Conservation (phyloP, 129 eudicot species). For the Mikania micrantha region DNA sequence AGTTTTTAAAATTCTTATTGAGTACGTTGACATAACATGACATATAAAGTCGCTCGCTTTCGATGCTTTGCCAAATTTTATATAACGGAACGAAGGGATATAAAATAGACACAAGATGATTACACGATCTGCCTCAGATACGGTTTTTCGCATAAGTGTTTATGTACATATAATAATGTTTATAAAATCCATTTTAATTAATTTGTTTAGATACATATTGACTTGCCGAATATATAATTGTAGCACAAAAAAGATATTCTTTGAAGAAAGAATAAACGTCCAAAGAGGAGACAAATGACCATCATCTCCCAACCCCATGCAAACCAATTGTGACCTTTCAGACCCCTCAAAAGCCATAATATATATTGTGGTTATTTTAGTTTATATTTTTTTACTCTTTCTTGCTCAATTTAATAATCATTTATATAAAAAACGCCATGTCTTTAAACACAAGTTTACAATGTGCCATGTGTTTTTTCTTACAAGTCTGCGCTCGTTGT, state of each 20-base stretch:
- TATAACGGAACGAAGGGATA: background rate
- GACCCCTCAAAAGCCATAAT: background rate
- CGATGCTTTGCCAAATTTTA: background rate
- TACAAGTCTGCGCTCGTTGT: background rate
- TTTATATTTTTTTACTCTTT: background rate
- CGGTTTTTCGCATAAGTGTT: conserved; percentile 2
- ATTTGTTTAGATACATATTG: background rate
- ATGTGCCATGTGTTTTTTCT: conserved; percentile 4
- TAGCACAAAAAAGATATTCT: conserved; percentile 2
- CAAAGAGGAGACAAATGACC: conserved; percentile 1
- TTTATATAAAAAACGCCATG: background rate
- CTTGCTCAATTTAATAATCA: background rate
- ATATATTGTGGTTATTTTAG: background rate
- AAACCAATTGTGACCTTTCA: background rate
- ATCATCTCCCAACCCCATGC: background rate
- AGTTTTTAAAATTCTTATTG: background rate
- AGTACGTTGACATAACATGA: background rate
- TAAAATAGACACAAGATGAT: background rate
- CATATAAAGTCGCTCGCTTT: background rate
- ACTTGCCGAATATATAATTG: background rate
- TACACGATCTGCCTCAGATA: background rate
- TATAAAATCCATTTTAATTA: background rate
- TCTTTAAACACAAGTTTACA: background rate
- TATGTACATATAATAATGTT: background rate
- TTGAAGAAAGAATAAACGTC: conserved; percentile 4